A percentile compares a stretch with the other conserved stretches of the same genome.
phyloP scores from a whole-genome alignment of 2,329 filamentous ascomycete species.

The Sporothrix globosa region DNA sequence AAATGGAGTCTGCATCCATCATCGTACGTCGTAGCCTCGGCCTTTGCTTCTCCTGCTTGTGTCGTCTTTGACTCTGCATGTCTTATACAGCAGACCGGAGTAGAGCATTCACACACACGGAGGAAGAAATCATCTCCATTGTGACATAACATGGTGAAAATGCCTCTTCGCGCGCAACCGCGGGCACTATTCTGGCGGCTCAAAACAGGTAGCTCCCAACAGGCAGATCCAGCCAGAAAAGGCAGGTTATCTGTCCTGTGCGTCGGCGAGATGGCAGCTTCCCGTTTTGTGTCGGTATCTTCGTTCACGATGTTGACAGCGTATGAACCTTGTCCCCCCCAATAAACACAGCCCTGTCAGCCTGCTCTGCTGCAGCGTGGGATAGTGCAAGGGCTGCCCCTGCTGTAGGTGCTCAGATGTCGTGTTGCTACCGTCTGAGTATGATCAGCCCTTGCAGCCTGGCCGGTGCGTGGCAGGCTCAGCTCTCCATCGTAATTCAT shows the following conservation, averaged over 20 bases:
- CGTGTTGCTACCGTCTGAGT: too few relatives aligned
- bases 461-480: constrained; percentile 13
- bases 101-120: too few relatives aligned
- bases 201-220: neutral
- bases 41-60: neutral
- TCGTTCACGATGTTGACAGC: neutral
- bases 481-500: neutral
- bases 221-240: neutral
- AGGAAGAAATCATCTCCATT: too few relatives aligned
- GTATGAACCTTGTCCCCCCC: too few relatives aligned
- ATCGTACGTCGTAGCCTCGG: neutral
- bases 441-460: neutral
- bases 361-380: neutral
- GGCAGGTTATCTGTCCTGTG: neutral
- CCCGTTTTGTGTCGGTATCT: constrained; percentile 10
- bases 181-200: neutral
- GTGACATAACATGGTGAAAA: neutral
- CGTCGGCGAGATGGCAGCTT: constrained; percentile 1
- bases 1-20: neutral
- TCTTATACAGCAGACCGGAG: too few relatives aligned
- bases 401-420: neutral
- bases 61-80: too few relatives aligned
- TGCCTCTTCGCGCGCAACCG: neutral
- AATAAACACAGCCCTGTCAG: constrained; percentile 20
- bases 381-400: neutral